phyloP scores from a whole-genome alignment of 495 filamentous ascomycete species.

The Penicillium tannophilum region DNA sequence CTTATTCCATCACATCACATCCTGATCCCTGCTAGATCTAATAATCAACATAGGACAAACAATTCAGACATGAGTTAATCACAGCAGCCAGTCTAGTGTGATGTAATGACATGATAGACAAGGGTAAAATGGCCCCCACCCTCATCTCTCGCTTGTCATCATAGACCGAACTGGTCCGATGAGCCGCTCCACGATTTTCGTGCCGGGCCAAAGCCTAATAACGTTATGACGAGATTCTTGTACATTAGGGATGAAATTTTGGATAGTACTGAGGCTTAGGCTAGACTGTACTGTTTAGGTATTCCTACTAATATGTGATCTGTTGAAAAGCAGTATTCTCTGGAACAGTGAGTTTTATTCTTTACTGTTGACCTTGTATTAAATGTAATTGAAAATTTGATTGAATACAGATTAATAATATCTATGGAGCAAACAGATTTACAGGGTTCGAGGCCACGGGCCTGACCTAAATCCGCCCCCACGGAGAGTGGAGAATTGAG shows the following conservation, averaged over 20 bases:
- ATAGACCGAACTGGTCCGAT: neutral
- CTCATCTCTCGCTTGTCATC: neutral
- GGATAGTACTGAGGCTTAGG: neutral
- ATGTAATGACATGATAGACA: neutral
- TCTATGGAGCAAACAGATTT: neutral
- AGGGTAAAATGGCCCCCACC: conserved; percentile 1
- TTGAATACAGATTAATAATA: neutral
- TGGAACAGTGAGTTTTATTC: no score
- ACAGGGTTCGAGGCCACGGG: neutral
- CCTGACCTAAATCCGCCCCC: neutral
- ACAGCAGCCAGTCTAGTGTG: neutral
- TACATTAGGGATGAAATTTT: no score
- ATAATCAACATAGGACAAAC: no score
- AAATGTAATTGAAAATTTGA: no score
- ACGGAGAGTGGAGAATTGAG: neutral
- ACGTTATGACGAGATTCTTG: neutral
- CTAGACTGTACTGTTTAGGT: no score
- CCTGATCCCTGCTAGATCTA: no score
- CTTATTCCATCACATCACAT: no score
- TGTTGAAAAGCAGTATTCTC: no score
- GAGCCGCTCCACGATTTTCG: neutral
- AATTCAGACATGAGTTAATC: no score
- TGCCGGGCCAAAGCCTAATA: neutral
- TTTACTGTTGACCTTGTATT: no score
- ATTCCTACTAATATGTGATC: no score